phyloP scores from a whole-genome alignment of 179 eudicot species.

The Monotropa hypopitys region DNA sequence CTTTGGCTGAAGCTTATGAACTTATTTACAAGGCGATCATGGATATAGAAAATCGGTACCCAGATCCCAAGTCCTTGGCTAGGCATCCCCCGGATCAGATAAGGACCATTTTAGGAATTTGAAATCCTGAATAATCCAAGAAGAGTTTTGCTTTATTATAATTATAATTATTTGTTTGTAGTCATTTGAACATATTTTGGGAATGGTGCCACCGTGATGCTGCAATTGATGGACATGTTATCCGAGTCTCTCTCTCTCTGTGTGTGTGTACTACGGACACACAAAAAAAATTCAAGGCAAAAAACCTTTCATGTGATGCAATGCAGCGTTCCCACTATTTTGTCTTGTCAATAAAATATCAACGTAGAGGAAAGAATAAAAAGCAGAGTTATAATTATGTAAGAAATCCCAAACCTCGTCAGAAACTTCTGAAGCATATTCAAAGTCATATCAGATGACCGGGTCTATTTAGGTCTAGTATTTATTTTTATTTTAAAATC shows the following conservation, averaged over 20 bases:
- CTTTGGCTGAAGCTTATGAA: conserved; percentile 72
- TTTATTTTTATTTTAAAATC: too few species aligned
- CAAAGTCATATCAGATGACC: too few species aligned
- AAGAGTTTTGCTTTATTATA: neutral
- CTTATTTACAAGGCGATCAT: conserved; percentile 57
- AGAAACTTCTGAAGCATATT: too few species aligned
- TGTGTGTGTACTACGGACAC: too few species aligned
- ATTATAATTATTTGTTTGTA: neutral
- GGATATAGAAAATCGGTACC: conserved; percentile 65
- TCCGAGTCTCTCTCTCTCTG: neutral
- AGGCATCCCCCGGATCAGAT: conserved; percentile 97
- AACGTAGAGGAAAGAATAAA: too few species aligned
- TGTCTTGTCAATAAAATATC: too few species aligned
- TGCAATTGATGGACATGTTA: neutral
- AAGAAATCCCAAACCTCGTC: too few species aligned
- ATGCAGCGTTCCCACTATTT: too few species aligned
- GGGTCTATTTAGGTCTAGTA: too few species aligned
- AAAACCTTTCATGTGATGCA: too few species aligned
- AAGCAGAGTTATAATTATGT: too few species aligned
- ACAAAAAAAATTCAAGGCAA: too few species aligned
- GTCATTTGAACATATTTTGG: neutral
- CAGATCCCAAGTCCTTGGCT: conserved; percentile 86
- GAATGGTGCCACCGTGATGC: neutral
- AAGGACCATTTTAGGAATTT: conserved; percentile 93
- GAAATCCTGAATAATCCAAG: conserved; percentile 8